Base-by-base conservation (phyloP, 306 rosid species). In the Ormosia semicastrata region DNA sequence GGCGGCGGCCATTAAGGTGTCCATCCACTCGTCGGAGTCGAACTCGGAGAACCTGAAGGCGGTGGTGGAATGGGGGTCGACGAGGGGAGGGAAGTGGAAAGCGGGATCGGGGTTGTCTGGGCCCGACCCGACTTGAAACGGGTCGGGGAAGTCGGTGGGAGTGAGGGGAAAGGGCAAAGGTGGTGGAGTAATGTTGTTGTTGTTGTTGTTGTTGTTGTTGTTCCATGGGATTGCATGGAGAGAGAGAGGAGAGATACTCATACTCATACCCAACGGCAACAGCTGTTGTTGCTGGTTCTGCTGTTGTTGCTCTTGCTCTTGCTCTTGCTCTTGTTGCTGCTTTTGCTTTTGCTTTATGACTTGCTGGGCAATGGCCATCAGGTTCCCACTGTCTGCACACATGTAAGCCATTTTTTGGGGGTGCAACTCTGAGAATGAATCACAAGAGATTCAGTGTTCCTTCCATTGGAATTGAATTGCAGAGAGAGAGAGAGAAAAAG, bases 301-400 rank as follows among this genome's bases (percentile, higher is more conserved):
- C 1, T 64, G 57, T 0, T 62, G 71, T 0, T 76, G 80, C 0
- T 41, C 32, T 0, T 60, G 39, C 0, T 30, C 82, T 24, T 79
- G 86, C 1, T 60, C 43, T 0, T 62, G 91, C 9, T 94, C 89
- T 5, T 94, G 88, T 2, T 94, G 91, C 52, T 90, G 98, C 60
- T 92, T 97, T 66, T 95, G 97, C 73, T 95, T 92, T 66, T 95
- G 99, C 75, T 93, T 86, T 79, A 95, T 93, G 13, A 95, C 97
- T 85, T 95, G 99, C 76, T 95, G 97, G n/a, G 99, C 99, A 66
- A 95, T 93, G 8, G 99, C 99, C 99, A 95, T 95, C 6, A 95
- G 91, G 84, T 95, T 95, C 0, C 99, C 99, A 80, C 96, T 93
- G 81, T 95, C 99, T 0, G 98, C 90, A 33, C 98, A 93, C 98